Evolutionary conservation across 2,329 filamentous ascomycete species (phyloP), one percentile per base, ranked within the genome.

Genomic region (Colletotrichum brevisporum): DNA sequence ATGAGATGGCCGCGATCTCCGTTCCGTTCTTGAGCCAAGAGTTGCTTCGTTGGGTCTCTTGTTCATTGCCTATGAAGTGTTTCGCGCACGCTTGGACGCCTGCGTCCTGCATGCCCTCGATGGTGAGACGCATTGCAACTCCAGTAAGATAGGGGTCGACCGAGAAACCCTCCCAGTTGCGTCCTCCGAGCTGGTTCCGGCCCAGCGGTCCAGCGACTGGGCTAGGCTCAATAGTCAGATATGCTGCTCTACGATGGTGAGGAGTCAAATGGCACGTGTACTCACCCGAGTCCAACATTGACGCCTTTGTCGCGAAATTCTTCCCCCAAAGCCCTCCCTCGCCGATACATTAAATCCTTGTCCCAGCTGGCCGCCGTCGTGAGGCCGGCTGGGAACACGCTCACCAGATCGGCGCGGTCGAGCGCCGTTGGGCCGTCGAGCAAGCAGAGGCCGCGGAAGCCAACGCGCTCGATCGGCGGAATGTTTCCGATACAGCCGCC

Each of bases 101-200:
- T 2, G 75, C 77, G 21, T 75, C 76, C 77, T 89, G 86, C 77
- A 89, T 84, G 0, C 84, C 91, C 71, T 86, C 80, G 60, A 92
- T 84, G 0, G 90, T 91, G 77, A 90, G 85, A n/a, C 83, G 83
- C 76, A 90, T 87, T 10, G 86, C 88, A 70, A 91, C 83, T 16
- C 90, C 91, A 13, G 89, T 70, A 1, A 96, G 84, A 56, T 95
- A 94, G 0, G 94, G 93, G 76, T 97, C 94, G 1, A 90, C 84
- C 0, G 92, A 91, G 76, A 95, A 96, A 0, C 92, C 93, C 78
- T 96, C 94, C 93, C 93, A 97, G 76, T 94, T 94, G 50, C 94
- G 85, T 0, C 94, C 94, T 45, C 90, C 94, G 54, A 88, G 84
- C 1, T 93, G 90, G 74, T 91, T 88, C 73, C 93, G 89, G 8